These are phyloP conservation scores for Aspergillus alliaceus DNA, from an alignment of 2,329 filamentous ascomycete genomes.

Conservation along the genomic window DNA sequence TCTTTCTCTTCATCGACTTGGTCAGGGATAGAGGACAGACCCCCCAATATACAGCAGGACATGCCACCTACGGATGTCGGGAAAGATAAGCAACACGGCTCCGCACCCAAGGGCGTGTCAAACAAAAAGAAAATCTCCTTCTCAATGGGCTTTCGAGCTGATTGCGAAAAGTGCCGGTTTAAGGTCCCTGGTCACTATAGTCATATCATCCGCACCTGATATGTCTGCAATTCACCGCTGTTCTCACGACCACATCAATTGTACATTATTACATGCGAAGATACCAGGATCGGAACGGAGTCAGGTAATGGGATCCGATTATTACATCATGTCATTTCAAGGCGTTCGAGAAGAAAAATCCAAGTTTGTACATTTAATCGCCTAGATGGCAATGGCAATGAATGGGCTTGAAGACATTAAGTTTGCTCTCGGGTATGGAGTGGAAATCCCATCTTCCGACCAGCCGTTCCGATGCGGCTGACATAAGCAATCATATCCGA, in stretches of 20 bases:
- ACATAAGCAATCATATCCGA: constrained; percentile 24
- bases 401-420: too few species aligned
- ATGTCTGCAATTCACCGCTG: not conserved
- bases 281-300: constrained; percentile 2
- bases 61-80: not conserved
- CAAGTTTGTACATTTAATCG: not conserved
- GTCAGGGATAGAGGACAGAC: not conserved
- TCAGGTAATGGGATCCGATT: not conserved
- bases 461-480: constrained; percentile 21
- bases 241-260: not conserved
- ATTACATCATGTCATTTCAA: not conserved
- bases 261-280: not conserved
- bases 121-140: constrained; percentile 60
- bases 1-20: constrained; percentile 1
- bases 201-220: constrained; percentile 61
- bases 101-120: constrained; percentile 1
- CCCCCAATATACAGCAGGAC: constrained; percentile 2
- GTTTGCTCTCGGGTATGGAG: too few species aligned
- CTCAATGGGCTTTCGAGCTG: constrained; percentile 74
- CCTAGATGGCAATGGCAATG: not conserved
- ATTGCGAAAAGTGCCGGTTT: constrained; percentile 74
- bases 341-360: not conserved
- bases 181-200: constrained; percentile 79
- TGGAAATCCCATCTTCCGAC: constrained; percentile 14
- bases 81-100: not conserved